A percentile compares a stretch with the other conserved stretches of the same genome.
Conservation (phyloP, 768 basidiomycete genomes). For the Cubamyces lactineus region DNA sequence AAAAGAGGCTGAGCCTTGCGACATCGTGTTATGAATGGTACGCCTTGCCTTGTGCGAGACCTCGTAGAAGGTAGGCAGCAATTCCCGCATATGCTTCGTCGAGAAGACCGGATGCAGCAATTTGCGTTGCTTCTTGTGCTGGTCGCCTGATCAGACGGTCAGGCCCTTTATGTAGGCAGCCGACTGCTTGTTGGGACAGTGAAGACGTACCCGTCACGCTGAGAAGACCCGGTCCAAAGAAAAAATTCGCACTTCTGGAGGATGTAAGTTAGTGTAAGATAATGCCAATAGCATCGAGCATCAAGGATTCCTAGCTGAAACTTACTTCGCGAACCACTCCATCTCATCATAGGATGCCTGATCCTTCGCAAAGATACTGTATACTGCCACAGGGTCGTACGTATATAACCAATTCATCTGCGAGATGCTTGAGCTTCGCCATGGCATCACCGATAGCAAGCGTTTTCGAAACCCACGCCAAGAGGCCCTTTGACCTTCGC, state of each 20-base stretch:
- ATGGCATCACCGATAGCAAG: no score
- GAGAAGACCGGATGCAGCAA: slow-evolving; percentile 51
- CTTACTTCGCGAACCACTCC: neutral
- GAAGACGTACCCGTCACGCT: slow-evolving; percentile 5
- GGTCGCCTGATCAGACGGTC: slow-evolving; percentile 34
- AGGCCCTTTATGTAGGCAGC: neutral
- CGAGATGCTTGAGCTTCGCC: no score
- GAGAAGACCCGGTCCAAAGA: slow-evolving; percentile 16
- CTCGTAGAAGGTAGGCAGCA: slow-evolving; percentile 48
- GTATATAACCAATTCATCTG: slow-evolving; percentile 17
- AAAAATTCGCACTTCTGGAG: neutral
- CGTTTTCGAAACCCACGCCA: no score
- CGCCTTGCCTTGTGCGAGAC: slow-evolving; percentile 44
- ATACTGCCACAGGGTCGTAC: neutral
- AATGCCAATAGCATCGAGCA: no score
- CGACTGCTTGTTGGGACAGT: neutral
- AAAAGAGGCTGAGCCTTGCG: no score
- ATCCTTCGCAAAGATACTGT: slow-evolving; percentile 3
- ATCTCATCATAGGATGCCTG: neutral
- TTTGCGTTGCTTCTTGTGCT: slow-evolving; percentile 51
- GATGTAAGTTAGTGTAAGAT: neutral
- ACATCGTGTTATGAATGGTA: neutral
- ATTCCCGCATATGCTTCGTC: slow-evolving; percentile 43
- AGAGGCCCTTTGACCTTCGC: no score
- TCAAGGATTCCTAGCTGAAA: no score